Evolutionary conservation across 2,329 filamentous ascomycete species (phyloP).

Genomic region (Cytospora piceicola): DNA sequence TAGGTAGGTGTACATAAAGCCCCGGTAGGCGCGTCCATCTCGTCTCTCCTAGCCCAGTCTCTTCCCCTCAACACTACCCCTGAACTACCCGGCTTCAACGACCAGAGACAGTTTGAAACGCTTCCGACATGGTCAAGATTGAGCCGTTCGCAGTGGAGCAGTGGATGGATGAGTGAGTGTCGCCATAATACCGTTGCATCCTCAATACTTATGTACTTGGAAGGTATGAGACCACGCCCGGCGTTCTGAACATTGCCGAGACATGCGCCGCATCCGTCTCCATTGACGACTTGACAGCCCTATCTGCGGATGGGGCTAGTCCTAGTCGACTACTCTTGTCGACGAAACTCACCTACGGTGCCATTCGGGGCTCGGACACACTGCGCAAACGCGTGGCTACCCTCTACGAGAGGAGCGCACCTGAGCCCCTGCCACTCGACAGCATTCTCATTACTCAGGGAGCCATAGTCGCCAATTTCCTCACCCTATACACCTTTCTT

Average conservation of each 20-base stretch:
- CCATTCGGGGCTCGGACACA: slow-evolving; percentile 68
- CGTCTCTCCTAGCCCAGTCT: not conserved
- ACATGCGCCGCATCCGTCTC: slow-evolving; percentile 79
- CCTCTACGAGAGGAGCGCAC: slow-evolving; percentile 61
- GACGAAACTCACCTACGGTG: slow-evolving; percentile 70
- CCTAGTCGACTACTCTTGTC: slow-evolving; percentile 53
- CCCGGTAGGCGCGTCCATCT: not conserved
- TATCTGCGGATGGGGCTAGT: slow-evolving; percentile 59
- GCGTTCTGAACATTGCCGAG: slow-evolving; percentile 73
- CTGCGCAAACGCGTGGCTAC: slow-evolving; percentile 68
- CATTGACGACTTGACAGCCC: slow-evolving; percentile 63
- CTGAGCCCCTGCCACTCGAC: slow-evolving; percentile 51
- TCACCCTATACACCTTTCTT: slow-evolving; percentile 74
- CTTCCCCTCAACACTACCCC: not conserved
- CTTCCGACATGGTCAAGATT: slow-evolving; percentile 49
- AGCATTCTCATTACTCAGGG: slow-evolving; percentile 78
- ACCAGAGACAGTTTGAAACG: not conserved
- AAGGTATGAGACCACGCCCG: slow-evolving; percentile 58
- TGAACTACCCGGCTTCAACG: not conserved
- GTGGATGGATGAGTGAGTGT: slow-evolving; percentile 59
- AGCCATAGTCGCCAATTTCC: slow-evolving; percentile 82
- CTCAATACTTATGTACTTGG: not conserved
- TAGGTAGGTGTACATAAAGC: no score
- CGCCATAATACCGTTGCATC: not conserved
- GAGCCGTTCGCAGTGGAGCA: slow-evolving; percentile 72